phyloP scores from a whole-genome alignment of 2,329 filamentous ascomycete species.

The Aspergillus costaricaensis region DNA sequence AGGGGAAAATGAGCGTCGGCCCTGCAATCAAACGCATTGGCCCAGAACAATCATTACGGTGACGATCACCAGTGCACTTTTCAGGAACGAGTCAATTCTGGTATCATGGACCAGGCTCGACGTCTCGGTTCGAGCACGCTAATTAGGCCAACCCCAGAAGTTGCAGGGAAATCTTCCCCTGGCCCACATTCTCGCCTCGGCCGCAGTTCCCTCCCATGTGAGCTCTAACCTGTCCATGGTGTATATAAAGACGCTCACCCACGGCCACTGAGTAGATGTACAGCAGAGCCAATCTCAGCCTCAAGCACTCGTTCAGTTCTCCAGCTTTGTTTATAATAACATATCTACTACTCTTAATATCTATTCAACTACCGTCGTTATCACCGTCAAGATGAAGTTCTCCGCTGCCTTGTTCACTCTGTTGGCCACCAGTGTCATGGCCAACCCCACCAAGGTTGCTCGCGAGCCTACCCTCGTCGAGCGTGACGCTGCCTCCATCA shows the following conservation, averaged over 20 bases:
- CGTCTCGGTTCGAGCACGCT: constrained; percentile 1
- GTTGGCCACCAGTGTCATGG: constrained; percentile 25
- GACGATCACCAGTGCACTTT: constrained; percentile 12
- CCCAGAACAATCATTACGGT: constrained; percentile 15
- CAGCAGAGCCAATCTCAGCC: constrained; percentile 16
- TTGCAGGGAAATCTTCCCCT: constrained; percentile 12
- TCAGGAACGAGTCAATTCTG: constrained; percentile 11
- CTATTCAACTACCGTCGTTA: constrained; percentile 14
- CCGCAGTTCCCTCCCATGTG: constrained; percentile 13
- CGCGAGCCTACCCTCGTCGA: constrained; percentile 15
- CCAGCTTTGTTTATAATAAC: constrained; percentile 1
- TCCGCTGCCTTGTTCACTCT: constrained; percentile 24
- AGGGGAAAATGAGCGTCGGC: not conserved
- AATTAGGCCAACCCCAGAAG: constrained; percentile 10
- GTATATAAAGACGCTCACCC: constrained; percentile 17
- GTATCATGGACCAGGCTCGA: constrained; percentile 3
- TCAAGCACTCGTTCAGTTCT: constrained; percentile 24
- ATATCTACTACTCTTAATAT: constrained; percentile 12
- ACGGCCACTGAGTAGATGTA: not conserved
- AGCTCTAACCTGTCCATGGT: constrained; percentile 8
- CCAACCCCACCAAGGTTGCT: constrained; percentile 23
- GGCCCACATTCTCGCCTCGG: constrained; percentile 8
- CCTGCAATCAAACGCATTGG: constrained; percentile 2
- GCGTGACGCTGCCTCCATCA: constrained; percentile 21
- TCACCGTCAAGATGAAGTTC: constrained; percentile 28